These are phyloP conservation scores for Puccinia sorghi DNA, from an alignment of 1,284 basidiomycete species.

Conservation along the genomic window DNA sequence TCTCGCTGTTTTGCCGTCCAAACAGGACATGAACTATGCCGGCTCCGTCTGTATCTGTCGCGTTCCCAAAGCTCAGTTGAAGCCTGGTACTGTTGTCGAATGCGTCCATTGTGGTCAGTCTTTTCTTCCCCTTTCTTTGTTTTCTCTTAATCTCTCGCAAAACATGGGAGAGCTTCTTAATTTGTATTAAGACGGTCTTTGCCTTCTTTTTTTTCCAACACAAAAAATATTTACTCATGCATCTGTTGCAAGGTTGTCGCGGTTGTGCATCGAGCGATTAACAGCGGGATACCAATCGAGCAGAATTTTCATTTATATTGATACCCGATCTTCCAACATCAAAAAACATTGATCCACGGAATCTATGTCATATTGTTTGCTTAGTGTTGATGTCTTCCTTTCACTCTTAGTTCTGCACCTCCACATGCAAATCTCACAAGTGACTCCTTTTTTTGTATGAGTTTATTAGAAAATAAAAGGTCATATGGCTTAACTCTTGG, in stretches of 20 bases:
- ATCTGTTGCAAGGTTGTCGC: slow-evolving; percentile 26
- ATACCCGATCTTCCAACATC: background rate
- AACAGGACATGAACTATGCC: slow-evolving; percentile 96
- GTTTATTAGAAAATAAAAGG: background rate
- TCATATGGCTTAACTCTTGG: background rate
- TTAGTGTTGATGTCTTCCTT: background rate
- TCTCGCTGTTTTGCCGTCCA: background rate
- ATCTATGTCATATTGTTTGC: background rate
- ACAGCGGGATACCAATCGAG: background rate
- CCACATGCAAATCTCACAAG: background rate
- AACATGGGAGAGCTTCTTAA: background rate
- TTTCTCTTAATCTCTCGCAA: background rate
- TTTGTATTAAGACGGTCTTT: background rate
- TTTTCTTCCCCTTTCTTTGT: background rate
- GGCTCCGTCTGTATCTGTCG: slow-evolving; percentile 99
- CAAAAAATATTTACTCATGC: background rate
- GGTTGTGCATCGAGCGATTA: slow-evolving; percentile 46
- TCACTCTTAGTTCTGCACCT: background rate
- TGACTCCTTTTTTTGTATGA: background rate
- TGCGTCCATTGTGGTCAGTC: slow-evolving; percentile 91
- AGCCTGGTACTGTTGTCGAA: slow-evolving; percentile 89
- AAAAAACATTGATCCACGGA: background rate
- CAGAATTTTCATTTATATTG: background rate
- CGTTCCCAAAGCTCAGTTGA: slow-evolving; percentile 90
- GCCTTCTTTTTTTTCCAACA: background rate